A percentile compares a stretch with the other conserved stretches of the same genome.
Evolutionary conservation across 1,284 basidiomycete species (phyloP).

Genomic region (Cronartium ribicola): DNA sequence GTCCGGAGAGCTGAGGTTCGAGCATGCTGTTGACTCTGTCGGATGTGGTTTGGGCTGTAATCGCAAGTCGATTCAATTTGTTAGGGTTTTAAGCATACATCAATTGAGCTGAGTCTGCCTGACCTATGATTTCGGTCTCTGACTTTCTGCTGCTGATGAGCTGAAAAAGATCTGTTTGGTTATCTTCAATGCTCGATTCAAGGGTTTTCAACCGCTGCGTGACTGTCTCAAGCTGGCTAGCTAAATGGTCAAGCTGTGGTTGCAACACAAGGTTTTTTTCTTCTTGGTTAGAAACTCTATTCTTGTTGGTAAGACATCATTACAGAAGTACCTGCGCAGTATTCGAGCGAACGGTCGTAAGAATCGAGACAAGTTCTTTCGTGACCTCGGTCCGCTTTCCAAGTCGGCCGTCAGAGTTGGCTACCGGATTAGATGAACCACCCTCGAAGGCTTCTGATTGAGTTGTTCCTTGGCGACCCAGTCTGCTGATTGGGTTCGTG

Average conservation of each 20-base stretch:
- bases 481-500: not conserved
- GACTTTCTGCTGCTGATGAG: not conserved
- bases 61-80: not conserved
- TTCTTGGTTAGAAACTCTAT: too few relatives aligned
- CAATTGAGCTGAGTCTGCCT: not conserved
- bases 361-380: not conserved
- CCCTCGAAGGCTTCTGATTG: not conserved
- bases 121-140: constrained; percentile 2
- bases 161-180: not conserved
- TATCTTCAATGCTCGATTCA: not conserved
- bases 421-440: not conserved
- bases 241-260: not conserved
- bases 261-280: not conserved
- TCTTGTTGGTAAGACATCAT: too few relatives aligned
- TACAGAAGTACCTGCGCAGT: not conserved
- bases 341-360: constrained; percentile 4
- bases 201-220: not conserved
- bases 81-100: not conserved
- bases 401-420: not conserved
- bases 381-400: not conserved
- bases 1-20: not conserved
- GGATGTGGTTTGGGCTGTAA: not conserved
- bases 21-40: not conserved
- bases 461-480: not conserved
- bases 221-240: not conserved